These are phyloP conservation scores for Penicillium bialowiezense DNA, from an alignment of 495 filamentous ascomycete species.

Conservation along the genomic window DNA sequence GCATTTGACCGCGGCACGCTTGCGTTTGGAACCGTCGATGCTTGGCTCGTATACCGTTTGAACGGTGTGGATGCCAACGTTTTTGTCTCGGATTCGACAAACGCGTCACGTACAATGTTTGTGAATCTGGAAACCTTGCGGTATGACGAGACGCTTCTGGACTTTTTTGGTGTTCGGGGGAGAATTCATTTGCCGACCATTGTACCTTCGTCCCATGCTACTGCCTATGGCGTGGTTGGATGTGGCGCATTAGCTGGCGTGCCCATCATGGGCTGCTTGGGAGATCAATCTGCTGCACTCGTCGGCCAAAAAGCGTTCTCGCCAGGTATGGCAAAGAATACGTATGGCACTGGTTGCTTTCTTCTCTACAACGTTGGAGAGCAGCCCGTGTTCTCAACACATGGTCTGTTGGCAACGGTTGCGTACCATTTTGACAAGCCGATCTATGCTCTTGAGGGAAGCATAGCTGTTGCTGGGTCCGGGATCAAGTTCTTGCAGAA, in stretches of 20 bases:
- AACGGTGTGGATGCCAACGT: constrained; percentile 70
- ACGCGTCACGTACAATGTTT: constrained; percentile 95
- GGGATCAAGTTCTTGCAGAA: constrained; percentile 88
- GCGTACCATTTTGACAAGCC: constrained; percentile 74
- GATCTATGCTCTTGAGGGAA: constrained; percentile 89
- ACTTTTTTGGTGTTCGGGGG: constrained; percentile 78
- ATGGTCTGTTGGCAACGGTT: constrained; percentile 88
- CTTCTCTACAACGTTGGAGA: constrained; percentile 90
- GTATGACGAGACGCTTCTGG: constrained; percentile 77
- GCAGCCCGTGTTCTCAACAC: constrained; percentile 83
- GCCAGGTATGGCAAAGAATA: constrained; percentile 91
- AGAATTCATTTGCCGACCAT: constrained; percentile 76
- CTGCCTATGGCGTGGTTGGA: constrained; percentile 67
- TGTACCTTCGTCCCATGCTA: constrained; percentile 75
- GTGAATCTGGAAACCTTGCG: constrained; percentile 82
- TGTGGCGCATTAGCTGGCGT: constrained; percentile 64
- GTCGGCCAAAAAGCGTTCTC: constrained; percentile 91
- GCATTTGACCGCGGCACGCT: constrained; percentile 77
- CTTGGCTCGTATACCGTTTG: constrained; percentile 87
- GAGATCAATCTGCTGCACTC: constrained; percentile 89
- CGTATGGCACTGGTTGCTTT: constrained; percentile 95
- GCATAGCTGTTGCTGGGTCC: constrained; percentile 88
- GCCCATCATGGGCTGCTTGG: constrained; percentile 81
- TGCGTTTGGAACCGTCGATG: constrained; percentile 89
- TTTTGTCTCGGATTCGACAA: constrained; percentile 87